Evolutionary conservation across 352 stramenopile genomes (phyloP).

Genomic region (Globisporangium rhizosaccharum): DNA sequence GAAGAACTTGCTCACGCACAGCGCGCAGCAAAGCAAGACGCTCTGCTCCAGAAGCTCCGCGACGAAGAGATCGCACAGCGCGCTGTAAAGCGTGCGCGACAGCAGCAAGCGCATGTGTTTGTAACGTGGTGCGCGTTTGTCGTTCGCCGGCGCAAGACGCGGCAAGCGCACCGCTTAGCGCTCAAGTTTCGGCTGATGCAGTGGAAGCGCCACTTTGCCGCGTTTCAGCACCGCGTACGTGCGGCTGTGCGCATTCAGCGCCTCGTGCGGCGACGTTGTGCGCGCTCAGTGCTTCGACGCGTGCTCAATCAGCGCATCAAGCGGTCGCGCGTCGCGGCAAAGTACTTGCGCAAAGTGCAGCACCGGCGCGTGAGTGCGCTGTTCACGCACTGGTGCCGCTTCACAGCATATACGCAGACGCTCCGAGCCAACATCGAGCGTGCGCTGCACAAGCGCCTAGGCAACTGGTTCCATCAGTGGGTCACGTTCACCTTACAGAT

Average conservation of each 20-base stretch:
- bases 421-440: constrained; percentile 39
- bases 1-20: constrained; percentile 31
- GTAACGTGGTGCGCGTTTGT: constrained; percentile 34
- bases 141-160: constrained; percentile 22
- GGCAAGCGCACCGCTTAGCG: constrained; percentile 50
- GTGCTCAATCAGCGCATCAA: constrained; percentile 41
- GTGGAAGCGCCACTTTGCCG: constrained; percentile 40
- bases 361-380: constrained; percentile 31
- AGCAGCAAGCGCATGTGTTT: constrained; percentile 21
- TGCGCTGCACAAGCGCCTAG: constrained; percentile 36
- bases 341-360: constrained; percentile 56
- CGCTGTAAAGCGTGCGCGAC: constrained; percentile 19
- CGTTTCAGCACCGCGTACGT: constrained; percentile 17
- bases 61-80: constrained; percentile 43
- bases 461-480: constrained; percentile 51
- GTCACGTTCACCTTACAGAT: constrained; percentile 19
- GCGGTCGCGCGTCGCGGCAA: constrained; percentile 38
- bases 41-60: constrained; percentile 40
- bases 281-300: constrained; percentile 24
- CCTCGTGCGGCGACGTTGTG: constrained; percentile 16
- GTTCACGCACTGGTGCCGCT: constrained; percentile 52
- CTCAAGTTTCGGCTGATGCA: constrained; percentile 56
- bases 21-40: constrained; percentile 36
- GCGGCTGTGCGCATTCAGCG: constrained; percentile 38
- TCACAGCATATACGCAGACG: constrained; percentile 26